These are phyloP conservation scores for Maudiozyma barnettii DNA, from an alignment of 805 yeast species.

Conservation along the genomic window DNA sequence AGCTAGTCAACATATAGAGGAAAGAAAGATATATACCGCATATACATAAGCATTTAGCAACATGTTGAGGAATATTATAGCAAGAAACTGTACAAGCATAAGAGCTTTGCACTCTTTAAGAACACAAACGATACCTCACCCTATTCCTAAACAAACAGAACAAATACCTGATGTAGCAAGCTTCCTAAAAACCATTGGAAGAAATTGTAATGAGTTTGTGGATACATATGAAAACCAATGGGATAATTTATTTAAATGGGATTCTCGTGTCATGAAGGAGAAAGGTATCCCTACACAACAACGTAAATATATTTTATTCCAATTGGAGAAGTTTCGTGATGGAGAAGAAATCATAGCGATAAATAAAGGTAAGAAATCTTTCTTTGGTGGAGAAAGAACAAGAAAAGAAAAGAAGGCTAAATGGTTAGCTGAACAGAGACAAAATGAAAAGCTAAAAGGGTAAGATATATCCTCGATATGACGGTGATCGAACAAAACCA, in stretches of 20 bases:
- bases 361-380: constrained; percentile 59
- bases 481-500: neutral
- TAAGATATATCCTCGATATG: no score
- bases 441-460: neutral
- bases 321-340: constrained; percentile 58
- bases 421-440: constrained; percentile 40
- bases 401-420: constrained; percentile 57
- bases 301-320: constrained; percentile 63
- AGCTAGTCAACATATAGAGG: no score
- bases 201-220: constrained; percentile 55
- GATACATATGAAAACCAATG: constrained; percentile 64
- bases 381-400: constrained; percentile 81
- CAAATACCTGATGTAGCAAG: constrained; percentile 59
- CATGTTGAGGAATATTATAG: constrained; percentile 1
- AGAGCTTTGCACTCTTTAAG: neutral
- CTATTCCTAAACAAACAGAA: constrained; percentile 42
- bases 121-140: constrained; percentile 1
- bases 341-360: constrained; percentile 48
- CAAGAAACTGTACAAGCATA: neutral
- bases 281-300: constrained; percentile 67
- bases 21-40: no score
- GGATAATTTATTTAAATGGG: constrained; percentile 53
- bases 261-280: constrained; percentile 51
- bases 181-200: constrained; percentile 72
- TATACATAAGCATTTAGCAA: neutral